phyloP scores from a whole-genome alignment of 805 yeast genomes.

The Starmerella cellae region DNA sequence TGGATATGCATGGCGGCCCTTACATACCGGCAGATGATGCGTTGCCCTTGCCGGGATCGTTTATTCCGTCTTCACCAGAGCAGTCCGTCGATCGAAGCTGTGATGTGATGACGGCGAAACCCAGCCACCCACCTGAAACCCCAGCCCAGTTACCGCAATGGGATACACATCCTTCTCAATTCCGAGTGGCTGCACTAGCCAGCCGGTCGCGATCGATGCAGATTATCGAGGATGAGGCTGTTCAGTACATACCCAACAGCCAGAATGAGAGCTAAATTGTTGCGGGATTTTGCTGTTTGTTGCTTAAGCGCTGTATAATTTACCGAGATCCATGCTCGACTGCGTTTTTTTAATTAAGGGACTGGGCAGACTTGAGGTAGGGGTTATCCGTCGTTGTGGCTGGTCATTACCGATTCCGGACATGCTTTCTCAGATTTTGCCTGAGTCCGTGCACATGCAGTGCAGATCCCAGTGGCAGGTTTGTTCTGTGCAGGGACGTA shows the following conservation, averaged over 20 bases:
- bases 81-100: not conserved
- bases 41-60: not conserved
- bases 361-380: too few relatives aligned
- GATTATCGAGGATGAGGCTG: not conserved
- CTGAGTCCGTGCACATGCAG: not conserved
- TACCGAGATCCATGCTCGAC: too few relatives aligned
- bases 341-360: too few relatives aligned
- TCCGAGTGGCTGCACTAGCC: not conserved
- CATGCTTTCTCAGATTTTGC: too few relatives aligned
- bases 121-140: not conserved
- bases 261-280: slow-evolving; percentile 10
- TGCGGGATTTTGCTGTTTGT: too few relatives aligned
- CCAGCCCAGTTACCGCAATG: not conserved
- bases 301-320: too few relatives aligned
- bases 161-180: not conserved
- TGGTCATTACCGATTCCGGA: too few relatives aligned
- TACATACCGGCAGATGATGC: too few relatives aligned
- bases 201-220: not conserved
- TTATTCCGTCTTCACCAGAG: not conserved
- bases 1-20: too few relatives aligned
- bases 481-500: not conserved
- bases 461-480: not conserved
- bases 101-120: not conserved
- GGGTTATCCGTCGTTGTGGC: too few relatives aligned
- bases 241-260: slow-evolving; percentile 8